These are phyloP conservation scores for Eleusine indica DNA, from an alignment of 176 grass and related monocot genomes.

Conservation along the genomic window DNA sequence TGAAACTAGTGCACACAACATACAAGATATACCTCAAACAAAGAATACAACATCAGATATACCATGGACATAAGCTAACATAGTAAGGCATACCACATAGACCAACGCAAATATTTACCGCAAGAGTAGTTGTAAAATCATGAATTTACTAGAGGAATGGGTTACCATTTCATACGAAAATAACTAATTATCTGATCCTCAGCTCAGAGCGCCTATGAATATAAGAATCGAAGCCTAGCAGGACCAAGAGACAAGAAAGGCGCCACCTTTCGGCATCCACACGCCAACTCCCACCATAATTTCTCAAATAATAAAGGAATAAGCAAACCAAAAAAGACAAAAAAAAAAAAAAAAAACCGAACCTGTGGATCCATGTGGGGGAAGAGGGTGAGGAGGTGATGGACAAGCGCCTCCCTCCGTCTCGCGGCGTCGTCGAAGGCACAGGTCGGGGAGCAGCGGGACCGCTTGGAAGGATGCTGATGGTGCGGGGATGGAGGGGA, in stretches of 20 bases:
- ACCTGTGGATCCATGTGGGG: slow-evolving; percentile 89
- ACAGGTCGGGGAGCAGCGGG: slow-evolving; percentile 65
- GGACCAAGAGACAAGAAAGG: background rate
- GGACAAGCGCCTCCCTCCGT: slow-evolving; percentile 49
- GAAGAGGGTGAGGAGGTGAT: slow-evolving; percentile 60
- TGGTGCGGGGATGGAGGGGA: slow-evolving; percentile 40
- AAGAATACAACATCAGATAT: background rate
- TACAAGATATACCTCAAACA: background rate
- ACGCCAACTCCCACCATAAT: background rate
- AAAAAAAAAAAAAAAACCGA: background rate
- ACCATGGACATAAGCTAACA: background rate
- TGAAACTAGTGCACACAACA: background rate
- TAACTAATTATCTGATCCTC: background rate
- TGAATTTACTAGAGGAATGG: background rate
- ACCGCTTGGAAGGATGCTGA: slow-evolving; percentile 61
- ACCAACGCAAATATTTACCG: background rate
- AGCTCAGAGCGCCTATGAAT: background rate
- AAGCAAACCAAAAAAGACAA: background rate
- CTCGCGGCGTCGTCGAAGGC: slow-evolving; percentile 40
- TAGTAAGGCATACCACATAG: background rate
- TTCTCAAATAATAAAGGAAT: background rate
- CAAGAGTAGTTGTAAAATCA: background rate
- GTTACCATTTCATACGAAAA: background rate
- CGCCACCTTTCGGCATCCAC: background rate
- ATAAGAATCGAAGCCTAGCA: background rate